phyloP scores from a whole-genome alignment of 2,329 filamentous ascomycete genomes.

The Xenosphaeropsis pyriputrescens region DNA sequence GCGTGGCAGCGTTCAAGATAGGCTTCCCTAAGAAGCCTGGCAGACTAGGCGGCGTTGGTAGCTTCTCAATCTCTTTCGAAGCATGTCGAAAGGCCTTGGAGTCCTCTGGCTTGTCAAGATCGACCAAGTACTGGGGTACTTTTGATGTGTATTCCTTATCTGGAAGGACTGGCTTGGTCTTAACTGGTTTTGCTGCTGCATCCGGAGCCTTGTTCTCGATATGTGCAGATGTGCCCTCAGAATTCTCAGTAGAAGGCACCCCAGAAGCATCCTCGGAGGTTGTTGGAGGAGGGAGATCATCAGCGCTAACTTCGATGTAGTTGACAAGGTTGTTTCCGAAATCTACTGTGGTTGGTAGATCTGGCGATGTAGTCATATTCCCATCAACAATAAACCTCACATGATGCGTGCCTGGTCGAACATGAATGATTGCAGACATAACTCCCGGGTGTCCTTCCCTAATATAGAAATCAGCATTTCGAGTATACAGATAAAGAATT shows the following conservation, averaged over 20 bases:
- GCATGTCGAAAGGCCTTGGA: constrained; percentile 61
- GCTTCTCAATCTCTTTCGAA: constrained; percentile 57
- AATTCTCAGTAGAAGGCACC: constrained; percentile 6
- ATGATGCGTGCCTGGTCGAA: constrained; percentile 90
- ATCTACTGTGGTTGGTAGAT: constrained; percentile 87
- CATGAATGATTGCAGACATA: constrained; percentile 64
- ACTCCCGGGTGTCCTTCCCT: constrained; percentile 36
- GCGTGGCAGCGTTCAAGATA: constrained; percentile 78
- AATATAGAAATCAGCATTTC: constrained; percentile 1
- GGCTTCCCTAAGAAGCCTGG: constrained; percentile 89
- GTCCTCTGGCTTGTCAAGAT: constrained; percentile 77
- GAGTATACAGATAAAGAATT: too few relatives aligned
- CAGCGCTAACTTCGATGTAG: constrained; percentile 84
- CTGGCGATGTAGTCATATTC: constrained; percentile 77
- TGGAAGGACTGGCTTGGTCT: constrained; percentile 39
- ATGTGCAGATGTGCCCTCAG: constrained; percentile 18
- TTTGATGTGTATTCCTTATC: constrained; percentile 51
- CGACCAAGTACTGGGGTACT: constrained; percentile 73
- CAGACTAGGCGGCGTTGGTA: constrained; percentile 71
- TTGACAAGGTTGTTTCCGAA: constrained; percentile 98
- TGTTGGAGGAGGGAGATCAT: constrained; percentile 38
- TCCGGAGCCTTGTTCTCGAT: constrained; percentile 14
- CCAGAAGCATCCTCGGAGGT: constrained; percentile 12
- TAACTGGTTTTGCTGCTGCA: constrained; percentile 18
- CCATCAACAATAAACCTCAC: constrained; percentile 92